phyloP scores from a whole-genome alignment of 129 eudicot species.

The Tagetes erecta region DNA sequence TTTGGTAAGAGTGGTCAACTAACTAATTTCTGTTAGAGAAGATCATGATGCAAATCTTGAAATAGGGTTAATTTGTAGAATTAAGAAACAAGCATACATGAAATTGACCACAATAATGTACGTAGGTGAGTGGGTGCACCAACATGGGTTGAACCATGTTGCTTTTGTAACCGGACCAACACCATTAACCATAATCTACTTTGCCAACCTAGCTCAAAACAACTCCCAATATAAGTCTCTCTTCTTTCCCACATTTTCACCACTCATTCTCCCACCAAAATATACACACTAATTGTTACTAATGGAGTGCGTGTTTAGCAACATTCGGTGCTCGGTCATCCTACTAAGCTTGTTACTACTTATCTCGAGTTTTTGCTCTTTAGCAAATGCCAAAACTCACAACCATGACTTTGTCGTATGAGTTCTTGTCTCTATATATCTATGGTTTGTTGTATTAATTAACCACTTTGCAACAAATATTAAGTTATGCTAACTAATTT shows the following conservation, averaged over 20 bases:
- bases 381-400: conserved; percentile 59
- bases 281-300: not conserved
- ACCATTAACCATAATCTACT: conserved; percentile 55
- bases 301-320: conserved; percentile 37
- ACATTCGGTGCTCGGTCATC: conserved; percentile 21
- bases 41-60: conserved; percentile 28
- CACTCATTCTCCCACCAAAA: conserved; percentile 22
- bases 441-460: not conserved
- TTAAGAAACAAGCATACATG: conserved; percentile 47
- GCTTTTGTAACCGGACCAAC: conserved; percentile 35
- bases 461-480: not conserved
- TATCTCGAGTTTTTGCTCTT: conserved; percentile 38
- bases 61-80: not conserved
- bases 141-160: conserved; percentile 64
- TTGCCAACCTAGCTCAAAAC: conserved; percentile 54
- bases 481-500: conserved; percentile 21
- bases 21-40: conserved; percentile 15
- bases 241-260: conserved; percentile 31
- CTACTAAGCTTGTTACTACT: conserved; percentile 46
- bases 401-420: conserved; percentile 77
- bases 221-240: conserved; percentile 45
- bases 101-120: conserved; percentile 35
- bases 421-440: not conserved
- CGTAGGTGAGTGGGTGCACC: conserved; percentile 81
- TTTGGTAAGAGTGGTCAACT: conserved; percentile 21